phyloP scores from a whole-genome alignment of 148 eudicot species.

The Rhododendron henanense region DNA sequence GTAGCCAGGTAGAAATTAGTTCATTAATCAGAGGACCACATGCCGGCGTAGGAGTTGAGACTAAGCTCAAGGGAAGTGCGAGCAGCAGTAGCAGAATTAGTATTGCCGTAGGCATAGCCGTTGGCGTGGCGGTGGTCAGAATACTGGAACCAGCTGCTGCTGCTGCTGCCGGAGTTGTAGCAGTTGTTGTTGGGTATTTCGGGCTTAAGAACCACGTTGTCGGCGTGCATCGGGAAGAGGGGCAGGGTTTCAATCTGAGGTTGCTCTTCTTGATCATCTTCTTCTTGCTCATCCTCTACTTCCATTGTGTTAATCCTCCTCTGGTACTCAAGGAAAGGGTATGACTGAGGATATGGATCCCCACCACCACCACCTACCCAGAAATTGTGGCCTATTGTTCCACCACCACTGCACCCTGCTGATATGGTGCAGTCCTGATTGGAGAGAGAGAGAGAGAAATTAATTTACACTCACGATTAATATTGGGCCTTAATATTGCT shows the following conservation, averaged over 20 bases:
- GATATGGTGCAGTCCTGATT: constrained; percentile 75
- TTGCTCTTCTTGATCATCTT: constrained; percentile 25
- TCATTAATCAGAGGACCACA: not conserved
- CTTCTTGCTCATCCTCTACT: constrained; percentile 36
- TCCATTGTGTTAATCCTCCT: constrained; percentile 16
- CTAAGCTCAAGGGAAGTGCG: constrained; percentile 82
- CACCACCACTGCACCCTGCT: constrained; percentile 36
- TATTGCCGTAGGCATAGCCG: not conserved
- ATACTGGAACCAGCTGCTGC: not conserved
- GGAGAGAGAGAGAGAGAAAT: not conserved
- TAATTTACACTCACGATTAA: not conserved
- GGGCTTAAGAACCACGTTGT: constrained; percentile 26
- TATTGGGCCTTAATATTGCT: not conserved
- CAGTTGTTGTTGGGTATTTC: constrained; percentile 23
- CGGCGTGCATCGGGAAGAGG: constrained; percentile 82
- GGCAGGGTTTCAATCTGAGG: constrained; percentile 76
- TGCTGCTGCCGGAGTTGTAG: not conserved
- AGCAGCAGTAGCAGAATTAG: not conserved
- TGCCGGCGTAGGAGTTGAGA: constrained; percentile 66
- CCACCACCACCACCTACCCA: constrained; percentile 32
- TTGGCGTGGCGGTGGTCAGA: constrained; percentile 23
- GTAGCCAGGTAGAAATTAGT: not conserved
- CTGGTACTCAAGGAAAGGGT: constrained; percentile 41
- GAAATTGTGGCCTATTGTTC: constrained; percentile 36
- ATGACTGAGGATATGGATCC: constrained; percentile 28